Evolutionary conservation across 2,329 filamentous ascomycete species (phyloP), one percentile per base, ranked within the genome.

Genomic region (Ceratocystis cacaofunesta): DNA sequence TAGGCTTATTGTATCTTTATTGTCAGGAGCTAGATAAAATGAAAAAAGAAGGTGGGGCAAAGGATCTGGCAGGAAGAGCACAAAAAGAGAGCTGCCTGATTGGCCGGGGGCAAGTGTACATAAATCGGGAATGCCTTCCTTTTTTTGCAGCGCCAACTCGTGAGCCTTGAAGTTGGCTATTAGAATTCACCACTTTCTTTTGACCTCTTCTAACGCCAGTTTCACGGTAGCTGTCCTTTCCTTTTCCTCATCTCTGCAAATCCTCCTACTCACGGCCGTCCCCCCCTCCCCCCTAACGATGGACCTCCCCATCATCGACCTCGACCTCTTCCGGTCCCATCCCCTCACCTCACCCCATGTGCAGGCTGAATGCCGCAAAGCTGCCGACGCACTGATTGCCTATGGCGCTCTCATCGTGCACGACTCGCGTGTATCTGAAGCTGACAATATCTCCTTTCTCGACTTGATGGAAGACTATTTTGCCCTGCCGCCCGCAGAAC

Each of bases 401-500:
- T 84, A 83, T 72, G 82, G 82, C 67, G 82, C 82, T 7, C 77
- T 85, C 22, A 76, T 85, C 28, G 77, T 85, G 58, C 82, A 83
- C 74, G 82, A 85, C 74, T 80, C 79, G 63, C 81, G 82, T 68
- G 82, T 84, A 12, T 76, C 79, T 19, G 80, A 82, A 70, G 69
- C 73, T 1, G 80, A 83, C 73, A 85, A 85, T 74, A 74, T 75
- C 30, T 73, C 75, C 64, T 85, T 85, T 70, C 79, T 85, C 66
- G 81, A 85, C 72, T 76, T 85, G 46, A 78, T 85, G n/a, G 82
- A 85, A 73, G 81, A 84, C 75, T 85, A 85, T 76, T 85, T 85
- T 70, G 81, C 81, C 43, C 82, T 85, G 72, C 79, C 82, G 17
- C 74, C 75, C 19, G 76, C 72, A 7, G 72, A 71, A 1, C 76